Conservation (phyloP, 495 filamentous ascomycete species). For the Massariosphaeria phaeospora region DNA sequence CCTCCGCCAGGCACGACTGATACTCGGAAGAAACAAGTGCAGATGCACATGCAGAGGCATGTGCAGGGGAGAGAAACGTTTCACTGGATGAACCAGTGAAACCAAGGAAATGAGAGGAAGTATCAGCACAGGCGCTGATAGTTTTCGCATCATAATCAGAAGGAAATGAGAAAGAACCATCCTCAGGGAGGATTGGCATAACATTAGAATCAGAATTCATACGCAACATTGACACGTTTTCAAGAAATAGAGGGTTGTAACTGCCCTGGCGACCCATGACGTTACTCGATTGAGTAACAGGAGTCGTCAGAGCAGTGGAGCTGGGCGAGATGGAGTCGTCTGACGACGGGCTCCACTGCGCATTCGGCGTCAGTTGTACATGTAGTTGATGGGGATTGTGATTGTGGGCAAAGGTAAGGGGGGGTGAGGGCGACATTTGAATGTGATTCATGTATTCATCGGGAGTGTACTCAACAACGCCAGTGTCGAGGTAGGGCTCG, state of each 20-base stretch:
- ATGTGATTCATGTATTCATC: slow-evolving; percentile 17
- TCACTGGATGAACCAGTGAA: slow-evolving; percentile 23
- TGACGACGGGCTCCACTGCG: slow-evolving; percentile 20
- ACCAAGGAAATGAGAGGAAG: slow-evolving; percentile 22
- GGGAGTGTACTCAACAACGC: slow-evolving; percentile 21
- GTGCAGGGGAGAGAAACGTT: slow-evolving; percentile 18
- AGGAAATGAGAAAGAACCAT: slow-evolving; percentile 23
- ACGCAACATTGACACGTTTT: slow-evolving; percentile 32
- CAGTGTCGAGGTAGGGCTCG: background rate
- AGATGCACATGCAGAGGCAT: slow-evolving; percentile 22
- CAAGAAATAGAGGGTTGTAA: slow-evolving; percentile 28
- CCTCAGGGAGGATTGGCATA: slow-evolving; percentile 14
- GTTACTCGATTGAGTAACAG: slow-evolving; percentile 25
- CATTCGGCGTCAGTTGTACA: slow-evolving; percentile 18
- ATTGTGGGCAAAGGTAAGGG: slow-evolving; percentile 6
- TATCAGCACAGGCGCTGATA: slow-evolving; percentile 27
- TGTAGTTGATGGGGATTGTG: background rate
- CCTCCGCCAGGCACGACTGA: slow-evolving; percentile 25
- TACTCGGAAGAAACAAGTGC: slow-evolving; percentile 20
- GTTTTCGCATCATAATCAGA: slow-evolving; percentile 18
- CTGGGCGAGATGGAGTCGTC: slow-evolving; percentile 29
- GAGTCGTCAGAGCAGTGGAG: slow-evolving; percentile 25
- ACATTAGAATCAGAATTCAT: slow-evolving; percentile 30
- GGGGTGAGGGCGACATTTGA: background rate
- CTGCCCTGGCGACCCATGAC: slow-evolving; percentile 39